Evolutionary conservation across 2,329 filamentous ascomycete species (phyloP), one percentile per base, ranked within the genome.

Genomic region (Tolypocladium sp.): DNA sequence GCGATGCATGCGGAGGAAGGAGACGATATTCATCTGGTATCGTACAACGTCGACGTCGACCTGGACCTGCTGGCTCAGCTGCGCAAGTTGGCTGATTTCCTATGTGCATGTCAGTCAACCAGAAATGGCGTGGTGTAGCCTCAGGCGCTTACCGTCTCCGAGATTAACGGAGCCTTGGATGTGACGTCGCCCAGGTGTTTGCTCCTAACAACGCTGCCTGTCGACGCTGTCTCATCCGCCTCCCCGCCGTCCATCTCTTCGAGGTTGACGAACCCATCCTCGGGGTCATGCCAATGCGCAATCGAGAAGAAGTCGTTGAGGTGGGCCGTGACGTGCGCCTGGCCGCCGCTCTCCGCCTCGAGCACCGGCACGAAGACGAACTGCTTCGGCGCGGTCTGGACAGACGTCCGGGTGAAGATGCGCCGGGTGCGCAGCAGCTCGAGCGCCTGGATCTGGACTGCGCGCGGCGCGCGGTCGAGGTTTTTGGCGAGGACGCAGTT

Each of bases 1-100:
- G 57, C 93, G 88, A 73, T 96, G 92, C 71, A 95, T 82, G 35
- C 94, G 87, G 64, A 97, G 80, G 70, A 96, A 97, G 3, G 92
- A 84, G 56, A 93, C 78, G 42, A 97, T 84, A 73, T 97, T 93
- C 78, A 93, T 88, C 60, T 93, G 82, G 72, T 97, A 97, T 51
- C 90, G 85, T 60, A 84, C 79, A 2, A 97, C 83, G 64, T 97
- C 92, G 25, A 92, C 82, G 60, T 86, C 89, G 33, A 92, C 77
- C 46, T 79, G 82, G 17, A 89, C 84, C 3, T 79, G 69, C 2
- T 80, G 75, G 58, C 82, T 82, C 3, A 84, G 77, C n/a, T 78
- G 75, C 3, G 83, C 79, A 2, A 96, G 77, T 5, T 77, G 74
- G 17, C 81, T 77, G 41, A 95, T 81, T 46, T 84, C 81, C 67